A percentile compares a stretch with the other conserved stretches of the same genome.
Conservation (phyloP, 306 rosid species). For the Alnus glutinosa region DNA sequence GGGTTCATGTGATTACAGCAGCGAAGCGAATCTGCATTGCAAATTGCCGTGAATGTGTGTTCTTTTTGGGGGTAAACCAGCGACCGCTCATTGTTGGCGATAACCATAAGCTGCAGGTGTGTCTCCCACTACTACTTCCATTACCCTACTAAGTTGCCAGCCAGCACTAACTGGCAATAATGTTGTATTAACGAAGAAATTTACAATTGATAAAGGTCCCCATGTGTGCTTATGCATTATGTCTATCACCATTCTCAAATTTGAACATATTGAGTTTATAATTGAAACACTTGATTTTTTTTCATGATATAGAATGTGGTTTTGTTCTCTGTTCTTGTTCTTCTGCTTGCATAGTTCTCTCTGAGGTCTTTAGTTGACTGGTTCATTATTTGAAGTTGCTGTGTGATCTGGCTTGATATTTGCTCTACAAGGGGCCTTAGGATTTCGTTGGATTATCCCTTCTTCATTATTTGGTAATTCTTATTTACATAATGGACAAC, state of each 20-base stretch:
- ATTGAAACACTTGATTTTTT: neutral
- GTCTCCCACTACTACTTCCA: conserved; percentile 16
- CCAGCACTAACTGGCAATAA: neutral
- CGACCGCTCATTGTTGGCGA: conserved; percentile 91
- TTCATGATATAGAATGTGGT: neutral
- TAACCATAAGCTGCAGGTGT: conserved; percentile 93
- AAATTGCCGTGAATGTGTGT: conserved; percentile 93
- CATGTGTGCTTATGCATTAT: neutral
- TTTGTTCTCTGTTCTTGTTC: conserved; percentile 20
- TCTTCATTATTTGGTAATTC: neutral
- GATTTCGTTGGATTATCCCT: neutral
- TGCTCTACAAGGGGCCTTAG: neutral
- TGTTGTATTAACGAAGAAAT: neutral
- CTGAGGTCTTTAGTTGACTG: conserved; percentile 4
- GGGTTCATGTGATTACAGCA: conserved; percentile 93
- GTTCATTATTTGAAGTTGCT: conserved; percentile 25
- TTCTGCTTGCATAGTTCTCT: conserved; percentile 7
- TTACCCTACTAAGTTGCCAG: conserved; percentile 17
- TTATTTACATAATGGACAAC: neutral
- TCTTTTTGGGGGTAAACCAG: conserved; percentile 91
- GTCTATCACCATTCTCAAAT: neutral
- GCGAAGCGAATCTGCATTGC: conserved; percentile 93
- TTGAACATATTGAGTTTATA: neutral
- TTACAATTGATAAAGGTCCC: neutral
- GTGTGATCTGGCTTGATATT: neutral